Evolutionary conservation across 2,329 filamentous ascomycete genomes (phyloP), one percentile per base, ranked within the genome.

Genomic region (Cercospora canescens): DNA sequence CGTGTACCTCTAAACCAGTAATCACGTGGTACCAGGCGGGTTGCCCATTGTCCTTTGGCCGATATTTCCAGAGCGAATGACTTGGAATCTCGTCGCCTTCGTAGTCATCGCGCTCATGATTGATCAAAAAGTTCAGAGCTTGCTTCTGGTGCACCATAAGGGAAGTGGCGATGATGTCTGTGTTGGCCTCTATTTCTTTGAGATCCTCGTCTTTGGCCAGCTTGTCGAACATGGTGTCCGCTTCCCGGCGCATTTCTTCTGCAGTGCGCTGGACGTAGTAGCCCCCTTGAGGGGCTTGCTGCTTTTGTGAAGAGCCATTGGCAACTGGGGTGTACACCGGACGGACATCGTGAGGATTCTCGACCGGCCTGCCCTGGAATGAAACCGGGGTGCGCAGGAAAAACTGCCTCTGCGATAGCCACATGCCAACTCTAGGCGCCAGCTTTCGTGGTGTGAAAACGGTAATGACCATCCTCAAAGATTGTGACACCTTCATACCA

Each of bases 111-210:
- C 86, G 83, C 78, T 98, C 94, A 68, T 92, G 91, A 21, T 87
- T 86, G 9, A 84, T 88, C 90, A 98, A 93, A 76, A 97, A 98
- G 76, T 89, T 88, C 0, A 98, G 84, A 0, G 91, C 94, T 79
- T 97, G 93, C 77, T 92, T 95, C 77, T 98, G 94, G 79, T 98
- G 94, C 65, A 86, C 85, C 48, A 97, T 87, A 18, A 98, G 81
- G 30, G 87, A 83, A 0, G 81, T 84, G 0, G 89, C 93, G 63
- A 85, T 84, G 61, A 95, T 85, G 6, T 81, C 78, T 2, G 80
- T 69, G 61, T 87, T 84, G 0, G 92, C 86, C 4, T 94, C 88
- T 81, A 90, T 88, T 70, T 89, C 86, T 0, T 91, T 91, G 6
- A 98, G 81, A 66, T 92, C 88, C 63, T 96, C 91, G 9, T 86